Evolutionary conservation across 2,329 filamentous ascomycete species (phyloP), one percentile per base, ranked within the genome.

Genomic region (Didymella glomerata): DNA sequence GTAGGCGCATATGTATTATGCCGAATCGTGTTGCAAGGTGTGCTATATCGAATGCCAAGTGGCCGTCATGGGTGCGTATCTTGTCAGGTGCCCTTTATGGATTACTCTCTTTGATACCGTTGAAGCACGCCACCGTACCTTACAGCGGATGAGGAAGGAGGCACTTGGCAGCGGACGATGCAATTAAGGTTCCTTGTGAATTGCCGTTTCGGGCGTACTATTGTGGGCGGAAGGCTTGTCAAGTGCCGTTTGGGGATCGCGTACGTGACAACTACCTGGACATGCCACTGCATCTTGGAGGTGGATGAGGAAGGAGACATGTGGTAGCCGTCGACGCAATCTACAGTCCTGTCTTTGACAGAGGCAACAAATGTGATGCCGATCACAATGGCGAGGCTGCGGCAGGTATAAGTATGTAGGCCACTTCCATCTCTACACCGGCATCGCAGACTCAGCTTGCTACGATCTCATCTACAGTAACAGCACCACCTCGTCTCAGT

Each of bases 381-480:
- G 56, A 42, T 57, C 22, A 47, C 49, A 36, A 46, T 14, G 25
- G 18, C 10, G 28, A 42, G 57, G 48, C 53, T 55, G 24, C 41
- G 52, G 25, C 8, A 58, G 54, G 60, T 69, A 69, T 69, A 68
- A 67, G 54, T 65, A 67, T 57, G 51, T 44, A 34, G 20, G 44
- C 55, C 52, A 28, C 50, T 9, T 27, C 16, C 38, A 24, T 51
- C n/a, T 52, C 52, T 60, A 50, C 53, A 65, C 54, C 50, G 46
- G 62, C 24, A 53, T 61, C 36, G 57, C 64, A 67, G 55, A 53
- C 56, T 63, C 61, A 59, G 50, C 61, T 64, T 56, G 59, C 66
- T 66, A 60, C 66, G 57, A 66, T 67, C 66, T 58, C 64, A 65
- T 66, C 54, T 45, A 61, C 67, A 69, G 63, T 45, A 68, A 56